Percentiles rank a stretch among this genome's conserved stretches.
These are phyloP conservation scores for Suillus alpinus DNA, from an alignment of 768 basidiomycete species.

Conservation along the genomic window DNA sequence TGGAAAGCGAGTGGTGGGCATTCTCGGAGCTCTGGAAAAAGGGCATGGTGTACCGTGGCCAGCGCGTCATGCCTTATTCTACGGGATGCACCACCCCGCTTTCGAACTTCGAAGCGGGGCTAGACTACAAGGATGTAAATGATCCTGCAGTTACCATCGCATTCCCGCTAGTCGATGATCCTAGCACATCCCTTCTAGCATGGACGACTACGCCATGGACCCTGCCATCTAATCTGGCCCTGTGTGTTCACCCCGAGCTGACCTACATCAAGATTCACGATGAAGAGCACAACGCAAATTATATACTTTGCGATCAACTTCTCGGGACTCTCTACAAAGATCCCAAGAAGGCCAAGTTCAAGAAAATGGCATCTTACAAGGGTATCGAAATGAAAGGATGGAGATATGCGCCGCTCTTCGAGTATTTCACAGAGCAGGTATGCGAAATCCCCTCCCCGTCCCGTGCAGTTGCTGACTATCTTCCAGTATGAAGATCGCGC, in stretches of 20 bases:
- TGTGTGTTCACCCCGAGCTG: conserved; percentile 96
- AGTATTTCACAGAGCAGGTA: conserved; percentile 95
- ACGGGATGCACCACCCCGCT: conserved; percentile 94
- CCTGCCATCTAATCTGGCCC: conserved; percentile 88
- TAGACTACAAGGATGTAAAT: conserved; percentile 87
- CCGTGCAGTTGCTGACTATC: background rate
- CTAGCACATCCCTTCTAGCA: conserved; percentile 82
- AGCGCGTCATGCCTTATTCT: conserved; percentile 97
- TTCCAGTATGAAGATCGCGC: conserved; percentile 85
- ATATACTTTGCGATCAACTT: conserved; percentile 87
- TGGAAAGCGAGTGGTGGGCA: conserved; percentile 99
- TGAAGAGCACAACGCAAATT: conserved; percentile 79
- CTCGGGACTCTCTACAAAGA: conserved; percentile 92
- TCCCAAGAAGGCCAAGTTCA: conserved; percentile 94
- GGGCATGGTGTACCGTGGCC: conserved; percentile 86
- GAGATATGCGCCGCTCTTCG: conserved; percentile 92
- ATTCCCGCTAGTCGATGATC: conserved; percentile 93
- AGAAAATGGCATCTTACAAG: conserved; percentile 83
- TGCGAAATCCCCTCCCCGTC: conserved; percentile 13
- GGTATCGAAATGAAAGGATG: conserved; percentile 94
- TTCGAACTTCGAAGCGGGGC: conserved; percentile 95
- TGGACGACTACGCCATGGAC: conserved; percentile 99
- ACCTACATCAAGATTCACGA: conserved; percentile 98
- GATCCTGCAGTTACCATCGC: conserved; percentile 95
- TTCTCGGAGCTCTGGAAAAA: conserved; percentile 94